phyloP scores from a whole-genome alignment of 805 yeast species.

The Monosporozyma yasuniensis region DNA sequence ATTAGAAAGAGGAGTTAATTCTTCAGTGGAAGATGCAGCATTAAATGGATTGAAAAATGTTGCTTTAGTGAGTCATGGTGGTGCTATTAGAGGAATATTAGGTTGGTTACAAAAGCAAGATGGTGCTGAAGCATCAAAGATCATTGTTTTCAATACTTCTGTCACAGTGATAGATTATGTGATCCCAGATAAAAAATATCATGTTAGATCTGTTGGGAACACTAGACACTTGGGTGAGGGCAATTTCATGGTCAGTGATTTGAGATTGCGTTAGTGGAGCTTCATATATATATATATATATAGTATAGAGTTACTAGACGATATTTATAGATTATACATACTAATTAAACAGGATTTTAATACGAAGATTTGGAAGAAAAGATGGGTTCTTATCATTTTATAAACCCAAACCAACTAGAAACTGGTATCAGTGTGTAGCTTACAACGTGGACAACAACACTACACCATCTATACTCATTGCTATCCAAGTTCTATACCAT shows the following conservation, averaged over 20 bases:
- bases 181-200: conserved; percentile 33
- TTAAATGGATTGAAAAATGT: conserved; percentile 37
- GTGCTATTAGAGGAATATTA: conserved; percentile 56
- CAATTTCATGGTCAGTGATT: conserved; percentile 42
- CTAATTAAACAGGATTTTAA: not conserved
- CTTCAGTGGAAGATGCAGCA: conserved; percentile 31
- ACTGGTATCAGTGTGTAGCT: not conserved
- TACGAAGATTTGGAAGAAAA: not conserved
- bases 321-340: no score
- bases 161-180: conserved; percentile 56
- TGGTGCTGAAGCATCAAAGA: conserved; percentile 33
- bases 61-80: conserved; percentile 70
- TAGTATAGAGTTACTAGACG: no score
- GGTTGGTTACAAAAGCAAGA: conserved; percentile 42
- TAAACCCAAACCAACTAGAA: not conserved
- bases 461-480: not conserved
- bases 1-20: conserved; percentile 39
- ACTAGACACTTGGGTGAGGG: conserved; percentile 58
- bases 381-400: not conserved
- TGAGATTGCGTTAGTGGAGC: conserved; percentile 35
- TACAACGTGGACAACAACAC: not conserved
- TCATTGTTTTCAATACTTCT: conserved; percentile 68
- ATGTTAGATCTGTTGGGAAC: conserved; percentile 50
- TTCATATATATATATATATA: no score
- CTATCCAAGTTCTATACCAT: not conserved